A percentile compares a stretch with the other conserved stretches of the same genome.
These are phyloP conservation scores for Microdochium nivale DNA, from an alignment of 2,329 filamentous ascomycete species.

Conservation along the genomic window DNA sequence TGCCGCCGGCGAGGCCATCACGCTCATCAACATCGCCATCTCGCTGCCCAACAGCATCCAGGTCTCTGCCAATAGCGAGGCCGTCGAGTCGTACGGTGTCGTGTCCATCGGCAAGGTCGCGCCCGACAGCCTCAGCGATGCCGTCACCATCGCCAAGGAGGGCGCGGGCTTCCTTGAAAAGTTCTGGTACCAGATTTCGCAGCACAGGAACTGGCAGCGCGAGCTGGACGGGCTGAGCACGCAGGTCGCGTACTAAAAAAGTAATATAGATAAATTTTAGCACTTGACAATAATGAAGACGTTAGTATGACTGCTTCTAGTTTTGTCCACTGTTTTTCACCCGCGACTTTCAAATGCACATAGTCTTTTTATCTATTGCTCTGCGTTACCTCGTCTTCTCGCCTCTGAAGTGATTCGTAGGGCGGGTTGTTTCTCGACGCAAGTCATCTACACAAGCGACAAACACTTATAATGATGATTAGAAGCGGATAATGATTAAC, in stretches of 20 bases:
- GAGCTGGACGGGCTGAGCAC: conserved; percentile 62
- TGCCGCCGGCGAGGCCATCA: conserved; percentile 63
- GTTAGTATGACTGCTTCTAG: too few relatives aligned
- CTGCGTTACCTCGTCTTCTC: too few relatives aligned
- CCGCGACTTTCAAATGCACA: too few relatives aligned
- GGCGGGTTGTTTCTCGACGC: too few relatives aligned
- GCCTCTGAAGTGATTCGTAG: too few relatives aligned
- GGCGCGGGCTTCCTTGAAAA: conserved; percentile 61
- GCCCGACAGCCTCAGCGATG: conserved; percentile 52
- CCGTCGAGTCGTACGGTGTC: conserved; percentile 66
- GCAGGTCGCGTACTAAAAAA: conserved; percentile 58
- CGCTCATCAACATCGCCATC: conserved; percentile 46
- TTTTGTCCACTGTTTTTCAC: too few relatives aligned
- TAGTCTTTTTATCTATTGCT: too few relatives aligned
- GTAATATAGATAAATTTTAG: background rate
- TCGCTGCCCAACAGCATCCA: conserved; percentile 28
- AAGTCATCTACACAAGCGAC: too few relatives aligned
- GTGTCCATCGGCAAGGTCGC: conserved; percentile 52
- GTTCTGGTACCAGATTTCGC: conserved; percentile 60
- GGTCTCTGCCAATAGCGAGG: conserved; percentile 34
- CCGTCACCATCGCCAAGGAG: conserved; percentile 55
- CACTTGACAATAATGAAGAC: background rate
- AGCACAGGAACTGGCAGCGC: conserved; percentile 66
- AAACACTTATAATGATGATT: too few relatives aligned
- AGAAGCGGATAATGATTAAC: too few relatives aligned